These are phyloP conservation scores for Telfairia occidentalis DNA, from an alignment of 331 rosid genomes.

Conservation along the genomic window DNA sequence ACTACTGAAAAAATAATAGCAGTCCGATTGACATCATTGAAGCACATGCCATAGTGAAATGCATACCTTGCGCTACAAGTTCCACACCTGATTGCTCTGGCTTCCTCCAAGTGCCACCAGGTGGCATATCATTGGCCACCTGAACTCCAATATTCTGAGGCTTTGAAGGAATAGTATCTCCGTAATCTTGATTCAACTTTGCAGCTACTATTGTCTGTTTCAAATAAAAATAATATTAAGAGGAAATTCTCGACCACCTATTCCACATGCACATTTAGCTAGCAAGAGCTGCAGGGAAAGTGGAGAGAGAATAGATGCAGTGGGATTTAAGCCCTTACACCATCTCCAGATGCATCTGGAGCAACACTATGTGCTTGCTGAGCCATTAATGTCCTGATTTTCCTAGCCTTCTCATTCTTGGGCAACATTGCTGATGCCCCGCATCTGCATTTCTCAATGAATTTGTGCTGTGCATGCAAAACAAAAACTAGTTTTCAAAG, in stretches of 20 bases:
- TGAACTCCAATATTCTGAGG: slow-evolving; percentile 36
- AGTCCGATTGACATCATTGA: neutral
- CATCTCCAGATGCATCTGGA: slow-evolving; percentile 41
- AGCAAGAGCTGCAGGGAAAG: neutral
- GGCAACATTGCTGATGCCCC: slow-evolving; percentile 71
- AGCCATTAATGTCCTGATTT: slow-evolving; percentile 61
- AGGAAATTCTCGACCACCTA: neutral
- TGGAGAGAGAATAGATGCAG: neutral
- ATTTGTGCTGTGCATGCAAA: slow-evolving; percentile 57
- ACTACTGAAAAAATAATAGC: neutral
- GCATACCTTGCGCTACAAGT: slow-evolving; percentile 46
- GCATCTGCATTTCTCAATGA: slow-evolving; percentile 77
- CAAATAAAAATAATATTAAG: slow-evolving; percentile 18
- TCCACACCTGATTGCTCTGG: slow-evolving; percentile 30
- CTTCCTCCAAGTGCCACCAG: slow-evolving; percentile 35
- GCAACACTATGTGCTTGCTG: slow-evolving; percentile 51
- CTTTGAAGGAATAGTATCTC: slow-evolving; percentile 76
- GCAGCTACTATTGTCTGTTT: slow-evolving; percentile 36
- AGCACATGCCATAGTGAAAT: slow-evolving; percentile 10
- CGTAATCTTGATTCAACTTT: slow-evolving; percentile 59
- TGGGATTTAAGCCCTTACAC: slow-evolving; percentile 33
- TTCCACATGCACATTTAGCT: neutral
- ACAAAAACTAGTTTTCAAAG: slow-evolving; percentile 16
- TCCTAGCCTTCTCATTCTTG: slow-evolving; percentile 78
- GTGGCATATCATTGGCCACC: slow-evolving; percentile 31